Conservation (phyloP, 73 alveolate genomes). For the Paraurostyla sp. region DNA sequence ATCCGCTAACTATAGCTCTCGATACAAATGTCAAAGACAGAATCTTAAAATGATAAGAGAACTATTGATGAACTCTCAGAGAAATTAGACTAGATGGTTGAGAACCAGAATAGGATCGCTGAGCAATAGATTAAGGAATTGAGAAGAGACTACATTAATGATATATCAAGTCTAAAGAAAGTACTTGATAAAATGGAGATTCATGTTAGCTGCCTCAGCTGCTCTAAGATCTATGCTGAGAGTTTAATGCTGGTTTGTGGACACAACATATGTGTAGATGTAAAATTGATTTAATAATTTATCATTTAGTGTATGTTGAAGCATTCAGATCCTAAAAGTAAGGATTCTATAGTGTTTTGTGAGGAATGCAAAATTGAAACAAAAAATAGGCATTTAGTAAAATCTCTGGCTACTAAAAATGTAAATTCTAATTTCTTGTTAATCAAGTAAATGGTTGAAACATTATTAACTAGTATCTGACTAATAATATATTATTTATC, state of each 20-base stretch:
- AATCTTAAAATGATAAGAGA: neutral
- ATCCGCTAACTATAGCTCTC: neutral
- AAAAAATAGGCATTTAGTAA: slow-evolving; percentile 65
- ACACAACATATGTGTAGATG: slow-evolving; percentile 64
- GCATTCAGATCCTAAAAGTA: slow-evolving; percentile 78
- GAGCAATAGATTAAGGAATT: neutral
- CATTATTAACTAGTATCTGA: neutral
- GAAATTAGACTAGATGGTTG: neutral
- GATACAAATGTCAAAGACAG: neutral
- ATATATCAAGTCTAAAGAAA: slow-evolving; percentile 25
- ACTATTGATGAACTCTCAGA: neutral
- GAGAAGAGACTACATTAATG: neutral
- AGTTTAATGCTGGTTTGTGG: slow-evolving; percentile 76
- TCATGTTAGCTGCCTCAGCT: slow-evolving; percentile 48
- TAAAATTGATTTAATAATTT: neutral
- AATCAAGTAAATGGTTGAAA: slow-evolving; percentile 6
- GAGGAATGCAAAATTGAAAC: slow-evolving; percentile 80
- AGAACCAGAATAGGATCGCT: neutral
- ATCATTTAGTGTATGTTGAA: slow-evolving; percentile 57
- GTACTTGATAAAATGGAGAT: slow-evolving; percentile 14
- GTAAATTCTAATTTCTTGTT: neutral
- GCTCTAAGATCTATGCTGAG: slow-evolving; percentile 37
- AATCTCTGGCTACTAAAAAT: slow-evolving; percentile 24
- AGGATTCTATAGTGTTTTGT: slow-evolving; percentile 75
- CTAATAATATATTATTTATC: too few species aligned